A percentile compares a stretch with the other conserved stretches of the same genome.
Evolutionary conservation across 1,284 basidiomycete genomes (phyloP).

Genomic region (Ganoderma leucocontextum): DNA sequence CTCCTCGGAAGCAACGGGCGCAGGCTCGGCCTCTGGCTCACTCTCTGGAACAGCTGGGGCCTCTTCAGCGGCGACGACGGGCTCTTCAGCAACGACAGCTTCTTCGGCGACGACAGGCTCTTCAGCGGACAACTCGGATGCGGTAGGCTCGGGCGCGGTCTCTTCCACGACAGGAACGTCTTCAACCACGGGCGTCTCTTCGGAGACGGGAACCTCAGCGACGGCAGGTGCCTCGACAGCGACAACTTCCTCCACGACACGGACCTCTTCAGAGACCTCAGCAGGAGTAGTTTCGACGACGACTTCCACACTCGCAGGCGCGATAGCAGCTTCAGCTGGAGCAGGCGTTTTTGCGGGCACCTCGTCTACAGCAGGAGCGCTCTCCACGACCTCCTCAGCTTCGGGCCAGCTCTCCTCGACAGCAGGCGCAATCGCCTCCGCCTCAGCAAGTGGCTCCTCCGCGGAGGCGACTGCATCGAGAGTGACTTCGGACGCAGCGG

Average conservation of each 20-base stretch:
- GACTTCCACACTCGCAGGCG: background rate
- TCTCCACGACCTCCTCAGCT: slow-evolving; percentile 15
- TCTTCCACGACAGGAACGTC: background rate
- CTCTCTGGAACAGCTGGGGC: background rate
- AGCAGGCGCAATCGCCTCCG: slow-evolving; percentile 4
- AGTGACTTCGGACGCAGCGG: background rate
- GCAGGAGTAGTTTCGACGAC: background rate
- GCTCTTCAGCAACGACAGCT: background rate
- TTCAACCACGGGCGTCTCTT: background rate
- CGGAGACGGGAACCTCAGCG: background rate
- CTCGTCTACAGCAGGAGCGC: slow-evolving; percentile 16
- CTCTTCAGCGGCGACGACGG: background rate
- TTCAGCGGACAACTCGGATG: background rate
- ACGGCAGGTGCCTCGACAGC: background rate
- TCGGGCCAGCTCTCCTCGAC: slow-evolving; percentile 4
- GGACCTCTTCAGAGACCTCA: slow-evolving; percentile 14
- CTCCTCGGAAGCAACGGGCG: background rate
- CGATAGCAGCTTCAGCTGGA: background rate
- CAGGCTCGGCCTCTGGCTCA: background rate
- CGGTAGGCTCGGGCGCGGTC: background rate
- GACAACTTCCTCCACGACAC: background rate
- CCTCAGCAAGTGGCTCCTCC: slow-evolving; percentile 7
- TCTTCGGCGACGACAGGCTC: slow-evolving; percentile 4
- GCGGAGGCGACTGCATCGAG: slow-evolving; percentile 6
- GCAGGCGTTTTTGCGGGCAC: slow-evolving; percentile 12